These are phyloP conservation scores for Atkinsonella hypoxylon DNA, from an alignment of 2,329 filamentous ascomycete species.

Conservation along the genomic window DNA sequence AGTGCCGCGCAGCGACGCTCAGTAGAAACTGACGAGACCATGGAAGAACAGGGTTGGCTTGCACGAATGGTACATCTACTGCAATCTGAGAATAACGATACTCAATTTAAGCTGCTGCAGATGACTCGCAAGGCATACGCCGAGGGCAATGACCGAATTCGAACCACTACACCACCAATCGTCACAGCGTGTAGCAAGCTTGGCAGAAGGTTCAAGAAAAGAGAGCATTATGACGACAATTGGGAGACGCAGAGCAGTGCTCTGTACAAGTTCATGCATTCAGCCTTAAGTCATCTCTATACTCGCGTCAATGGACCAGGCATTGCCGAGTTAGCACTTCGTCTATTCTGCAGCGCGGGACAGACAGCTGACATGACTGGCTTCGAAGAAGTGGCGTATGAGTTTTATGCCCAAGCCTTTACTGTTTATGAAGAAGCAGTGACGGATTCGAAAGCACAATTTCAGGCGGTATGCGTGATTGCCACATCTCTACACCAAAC, in stretches of 20 bases:
- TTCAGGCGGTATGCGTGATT: conserved; percentile 93
- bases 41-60: conserved; percentile 96
- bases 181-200: conserved; percentile 85
- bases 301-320: conserved; percentile 66
- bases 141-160: conserved; percentile 89
- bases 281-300: conserved; percentile 75
- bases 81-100: conserved; percentile 74
- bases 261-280: conserved; percentile 93
- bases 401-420: conserved; percentile 97
- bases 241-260: conserved; percentile 57
- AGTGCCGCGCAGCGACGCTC: conserved; percentile 65
- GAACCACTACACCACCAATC: conserved; percentile 87
- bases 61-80: conserved; percentile 86
- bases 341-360: conserved; percentile 82
- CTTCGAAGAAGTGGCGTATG: conserved; percentile 93
- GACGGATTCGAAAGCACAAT: conserved; percentile 90
- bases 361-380: conserved; percentile 85
- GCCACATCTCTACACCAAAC: conserved; percentile 81
- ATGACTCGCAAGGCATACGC: conserved; percentile 74
- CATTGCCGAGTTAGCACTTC: conserved; percentile 76
- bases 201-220: conserved; percentile 74
- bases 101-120: conserved; percentile 87
- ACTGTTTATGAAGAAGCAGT: conserved; percentile 96
- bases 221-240: conserved; percentile 68
- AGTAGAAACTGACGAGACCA: conserved; percentile 86